Percentiles rank a stretch among this genome's conserved stretches.
phyloP scores from a whole-genome alignment of 768 basidiomycete genomes.

The Suillus subaureus region DNA sequence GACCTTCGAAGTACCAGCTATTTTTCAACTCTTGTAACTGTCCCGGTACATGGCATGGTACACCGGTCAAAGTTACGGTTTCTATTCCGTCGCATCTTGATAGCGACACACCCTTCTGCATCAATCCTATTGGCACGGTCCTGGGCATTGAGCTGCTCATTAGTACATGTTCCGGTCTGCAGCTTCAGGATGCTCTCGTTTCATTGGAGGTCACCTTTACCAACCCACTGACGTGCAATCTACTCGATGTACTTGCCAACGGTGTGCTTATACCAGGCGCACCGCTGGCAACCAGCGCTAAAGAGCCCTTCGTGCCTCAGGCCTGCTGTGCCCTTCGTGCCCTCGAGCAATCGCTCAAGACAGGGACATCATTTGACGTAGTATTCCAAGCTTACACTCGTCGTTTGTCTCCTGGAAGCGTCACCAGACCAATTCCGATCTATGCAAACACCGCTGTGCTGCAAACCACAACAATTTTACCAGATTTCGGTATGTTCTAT shows the following conservation, averaged over 20 bases:
- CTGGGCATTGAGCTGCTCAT: not conserved
- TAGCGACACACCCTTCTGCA: not conserved
- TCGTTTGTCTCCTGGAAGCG: not conserved
- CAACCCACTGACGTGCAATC: not conserved
- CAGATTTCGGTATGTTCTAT: not conserved
- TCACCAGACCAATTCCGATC: not conserved
- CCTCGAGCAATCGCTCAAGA: slow-evolving; percentile 7
- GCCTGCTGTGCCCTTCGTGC: not conserved
- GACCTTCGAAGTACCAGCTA: not conserved
- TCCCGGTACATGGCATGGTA: not conserved
- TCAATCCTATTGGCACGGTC: not conserved
- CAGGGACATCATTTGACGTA: slow-evolving; percentile 8
- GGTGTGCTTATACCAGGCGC: not conserved
- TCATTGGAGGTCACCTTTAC: not conserved
- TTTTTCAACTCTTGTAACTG: not conserved
- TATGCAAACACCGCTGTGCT: slow-evolving; percentile 9
- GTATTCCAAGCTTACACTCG: slow-evolving; percentile 7
- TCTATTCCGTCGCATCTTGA: not conserved
- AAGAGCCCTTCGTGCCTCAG: not conserved
- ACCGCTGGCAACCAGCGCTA: not conserved
- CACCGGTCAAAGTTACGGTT: not conserved
- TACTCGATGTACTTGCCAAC: not conserved
- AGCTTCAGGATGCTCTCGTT: not conserved
- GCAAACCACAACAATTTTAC: slow-evolving; percentile 1
- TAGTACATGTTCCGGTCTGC: not conserved